A percentile compares a stretch with the other conserved stretches of the same genome.
phyloP scores from a whole-genome alignment of 306 rosid species.

The Abrus precatorius region DNA sequence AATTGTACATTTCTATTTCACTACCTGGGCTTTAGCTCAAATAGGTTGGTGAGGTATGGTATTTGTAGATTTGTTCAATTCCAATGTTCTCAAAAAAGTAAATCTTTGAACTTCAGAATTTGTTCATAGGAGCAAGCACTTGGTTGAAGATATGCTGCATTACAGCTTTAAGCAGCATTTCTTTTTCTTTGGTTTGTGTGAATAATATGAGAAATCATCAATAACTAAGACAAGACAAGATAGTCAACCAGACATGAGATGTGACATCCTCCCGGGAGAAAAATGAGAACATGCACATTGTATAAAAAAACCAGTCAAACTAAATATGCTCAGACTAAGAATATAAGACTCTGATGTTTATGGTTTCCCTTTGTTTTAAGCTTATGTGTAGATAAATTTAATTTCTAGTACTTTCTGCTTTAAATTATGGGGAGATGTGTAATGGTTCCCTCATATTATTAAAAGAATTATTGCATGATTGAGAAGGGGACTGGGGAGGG shows the following conservation, averaged over 20 bases:
- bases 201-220: background rate
- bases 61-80: background rate
- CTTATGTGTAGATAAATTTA: background rate
- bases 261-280: constrained; percentile 12
- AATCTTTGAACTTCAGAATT: constrained; percentile 7
- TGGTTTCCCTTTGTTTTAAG: constrained; percentile 23
- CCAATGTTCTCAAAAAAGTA: background rate
- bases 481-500: background rate
- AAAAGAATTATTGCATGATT: constrained; percentile 30
- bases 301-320: constrained; percentile 7
- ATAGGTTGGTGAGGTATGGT: background rate
- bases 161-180: background rate
- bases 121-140: constrained; percentile 20
- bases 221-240: background rate
- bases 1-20: background rate
- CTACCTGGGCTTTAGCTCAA: background rate
- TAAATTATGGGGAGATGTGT: constrained; percentile 1
- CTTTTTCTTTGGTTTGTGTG: background rate
- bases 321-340: constrained; percentile 11
- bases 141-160: background rate
- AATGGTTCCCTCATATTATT: background rate
- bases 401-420: background rate
- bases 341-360: background rate
- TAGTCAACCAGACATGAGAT: background rate
- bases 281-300: constrained; percentile 6